These are phyloP conservation scores for Ceratobasidium papillatum DNA, from an alignment of 1,284 basidiomycete species.

Conservation along the genomic window DNA sequence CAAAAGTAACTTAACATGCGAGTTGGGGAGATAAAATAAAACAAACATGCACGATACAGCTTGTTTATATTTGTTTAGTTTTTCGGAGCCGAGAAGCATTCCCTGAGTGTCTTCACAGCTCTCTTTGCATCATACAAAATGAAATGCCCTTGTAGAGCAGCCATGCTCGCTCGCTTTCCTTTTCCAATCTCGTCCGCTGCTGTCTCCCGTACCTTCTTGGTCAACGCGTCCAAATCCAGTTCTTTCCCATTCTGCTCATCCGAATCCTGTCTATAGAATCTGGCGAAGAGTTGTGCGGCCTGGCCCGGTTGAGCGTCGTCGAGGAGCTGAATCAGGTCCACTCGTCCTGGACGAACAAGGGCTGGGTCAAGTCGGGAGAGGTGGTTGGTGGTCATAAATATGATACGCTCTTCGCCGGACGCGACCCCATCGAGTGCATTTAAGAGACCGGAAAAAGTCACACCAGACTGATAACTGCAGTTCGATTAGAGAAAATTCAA, in stretches of 20 bases:
- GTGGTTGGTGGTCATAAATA: slow-evolving; percentile 99
- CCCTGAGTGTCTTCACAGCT: slow-evolving; percentile 60
- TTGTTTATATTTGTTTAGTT: no score
- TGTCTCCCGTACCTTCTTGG: slow-evolving; percentile 61
- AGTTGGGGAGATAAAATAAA: no score
- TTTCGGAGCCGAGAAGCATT: slow-evolving; percentile 16
- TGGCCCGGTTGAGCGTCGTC: slow-evolving; percentile 90
- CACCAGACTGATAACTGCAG: slow-evolving; percentile 85
- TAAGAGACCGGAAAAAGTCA: slow-evolving; percentile 97
- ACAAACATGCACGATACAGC: no score
- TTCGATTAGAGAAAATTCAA: background rate
- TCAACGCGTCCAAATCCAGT: slow-evolving; percentile 60
- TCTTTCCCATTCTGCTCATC: slow-evolving; percentile 44
- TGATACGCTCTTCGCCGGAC: slow-evolving; percentile 94
- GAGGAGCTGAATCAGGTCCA: slow-evolving; percentile 86
- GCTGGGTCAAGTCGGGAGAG: slow-evolving; percentile 58
- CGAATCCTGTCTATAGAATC: slow-evolving; percentile 73
- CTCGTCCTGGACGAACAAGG: slow-evolving; percentile 81
- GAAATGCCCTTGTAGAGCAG: slow-evolving; percentile 90
- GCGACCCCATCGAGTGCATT: slow-evolving; percentile 99
- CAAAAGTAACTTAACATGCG: no score
- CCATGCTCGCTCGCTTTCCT: slow-evolving; percentile 85
- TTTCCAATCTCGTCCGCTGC: slow-evolving; percentile 61
- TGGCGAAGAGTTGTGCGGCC: slow-evolving; percentile 79
- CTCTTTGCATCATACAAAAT: slow-evolving; percentile 76